Conservation (phyloP, 1,284 basidiomycete species). For the Ustilago xerochloae region DNA sequence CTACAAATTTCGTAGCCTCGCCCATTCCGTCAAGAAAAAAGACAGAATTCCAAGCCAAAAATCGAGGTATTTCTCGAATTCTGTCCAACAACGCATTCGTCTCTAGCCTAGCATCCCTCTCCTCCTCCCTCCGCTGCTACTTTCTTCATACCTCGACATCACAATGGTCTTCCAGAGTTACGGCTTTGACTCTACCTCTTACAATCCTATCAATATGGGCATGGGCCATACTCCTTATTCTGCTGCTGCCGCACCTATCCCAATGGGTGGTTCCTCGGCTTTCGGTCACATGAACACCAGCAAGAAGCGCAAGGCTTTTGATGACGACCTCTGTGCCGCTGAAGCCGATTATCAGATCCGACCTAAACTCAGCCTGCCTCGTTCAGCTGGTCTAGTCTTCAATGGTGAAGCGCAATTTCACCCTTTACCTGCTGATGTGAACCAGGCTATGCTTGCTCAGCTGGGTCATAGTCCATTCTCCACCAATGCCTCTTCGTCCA, state of each 20-base stretch:
- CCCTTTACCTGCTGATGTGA: conserved; percentile 49
- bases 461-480: conserved; percentile 35
- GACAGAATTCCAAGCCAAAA: neutral
- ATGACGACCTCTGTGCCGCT: conserved; percentile 21
- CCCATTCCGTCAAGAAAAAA: neutral
- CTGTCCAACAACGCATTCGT: conserved; percentile 34
- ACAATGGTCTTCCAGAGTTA: conserved; percentile 41
- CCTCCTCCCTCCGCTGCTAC: neutral
- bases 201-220: conserved; percentile 35
- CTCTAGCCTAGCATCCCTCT: neutral
- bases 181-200: conserved; percentile 20
- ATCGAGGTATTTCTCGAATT: conserved; percentile 9
- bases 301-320: conserved; percentile 44
- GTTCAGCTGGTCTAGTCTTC: conserved; percentile 27
- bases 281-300: neutral
- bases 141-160: neutral
- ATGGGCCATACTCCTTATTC: conserved; percentile 16
- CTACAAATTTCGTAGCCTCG: neutral
- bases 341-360: conserved; percentile 14
- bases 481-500: neutral
- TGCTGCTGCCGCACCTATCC: neutral
- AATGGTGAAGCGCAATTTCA: conserved; percentile 50
- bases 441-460: conserved; percentile 49
- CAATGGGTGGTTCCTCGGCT: neutral
- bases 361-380: conserved; percentile 37